phyloP scores from a whole-genome alignment of 176 grass and related monocot genomes.

The Puccinellia tenuiflora region DNA sequence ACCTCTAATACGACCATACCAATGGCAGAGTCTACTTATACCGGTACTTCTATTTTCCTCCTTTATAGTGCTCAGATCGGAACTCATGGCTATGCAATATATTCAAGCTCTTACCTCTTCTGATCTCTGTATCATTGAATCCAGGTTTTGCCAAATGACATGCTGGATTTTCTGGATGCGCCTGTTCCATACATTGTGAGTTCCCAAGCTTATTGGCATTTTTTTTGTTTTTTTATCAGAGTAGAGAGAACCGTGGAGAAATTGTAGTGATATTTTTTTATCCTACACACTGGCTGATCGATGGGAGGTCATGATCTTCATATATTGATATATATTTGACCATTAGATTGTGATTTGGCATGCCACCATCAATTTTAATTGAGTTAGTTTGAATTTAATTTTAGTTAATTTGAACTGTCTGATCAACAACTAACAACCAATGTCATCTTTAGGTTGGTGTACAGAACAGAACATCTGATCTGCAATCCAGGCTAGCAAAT shows the following conservation, averaged over 20 bases:
- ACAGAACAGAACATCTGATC: conserved; percentile 69
- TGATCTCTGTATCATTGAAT: background rate
- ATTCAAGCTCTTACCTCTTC: conserved; percentile 16
- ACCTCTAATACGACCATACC: conserved; percentile 89
- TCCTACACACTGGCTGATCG: background rate
- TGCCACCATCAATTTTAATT: no score
- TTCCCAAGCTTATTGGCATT: conserved; percentile 19
- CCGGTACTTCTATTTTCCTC: conserved; percentile 52
- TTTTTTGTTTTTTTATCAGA: conserved; percentile 14
- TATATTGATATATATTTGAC: no score
- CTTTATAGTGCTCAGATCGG: conserved; percentile 24
- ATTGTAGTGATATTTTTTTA: background rate
- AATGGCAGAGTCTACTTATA: conserved; percentile 95
- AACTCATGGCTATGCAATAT: conserved; percentile 4
- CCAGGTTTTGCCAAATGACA: conserved; percentile 91
- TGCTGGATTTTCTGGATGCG: conserved; percentile 96
- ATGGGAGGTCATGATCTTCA: background rate
- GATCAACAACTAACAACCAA: background rate
- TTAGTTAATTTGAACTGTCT: conserved; percentile 7
- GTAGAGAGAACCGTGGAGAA: background rate
- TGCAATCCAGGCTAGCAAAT: conserved; percentile 65
- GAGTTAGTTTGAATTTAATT: no score
- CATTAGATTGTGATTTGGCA: background rate
- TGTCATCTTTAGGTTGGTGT: conserved; percentile 72
- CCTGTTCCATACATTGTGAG: conserved; percentile 98